Percentiles rank a stretch among this genome's conserved stretches.
phyloP scores from a whole-genome alignment of 1,284 basidiomycete species.

The Cryptococcus sp. region DNA sequence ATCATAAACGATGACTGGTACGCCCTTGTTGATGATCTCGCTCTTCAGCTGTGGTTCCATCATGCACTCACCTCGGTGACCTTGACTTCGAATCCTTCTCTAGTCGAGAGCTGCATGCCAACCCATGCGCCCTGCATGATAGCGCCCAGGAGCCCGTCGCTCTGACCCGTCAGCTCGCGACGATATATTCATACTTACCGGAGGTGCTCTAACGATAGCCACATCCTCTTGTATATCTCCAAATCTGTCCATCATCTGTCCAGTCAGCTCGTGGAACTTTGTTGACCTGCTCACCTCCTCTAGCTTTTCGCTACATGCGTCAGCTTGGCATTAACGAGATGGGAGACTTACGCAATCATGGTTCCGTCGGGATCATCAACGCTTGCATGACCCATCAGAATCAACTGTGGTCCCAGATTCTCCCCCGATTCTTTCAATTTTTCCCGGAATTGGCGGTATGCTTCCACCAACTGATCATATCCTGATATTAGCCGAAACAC shows the following conservation, averaged over 20 bases:
- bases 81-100: slow-evolving; percentile 89
- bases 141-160: slow-evolving; percentile 38
- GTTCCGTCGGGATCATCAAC: slow-evolving; percentile 55
- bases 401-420: slow-evolving; percentile 60
- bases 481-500: slow-evolving; percentile 11
- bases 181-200: slow-evolving; percentile 13
- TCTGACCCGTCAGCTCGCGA: slow-evolving; percentile 5
- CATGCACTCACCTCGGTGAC: slow-evolving; percentile 62
- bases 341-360: slow-evolving; percentile 60
- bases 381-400: slow-evolving; percentile 80
- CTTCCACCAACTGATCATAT: slow-evolving; percentile 53
- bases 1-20: slow-evolving; percentile 70
- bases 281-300: slow-evolving; percentile 50
- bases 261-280: background rate
- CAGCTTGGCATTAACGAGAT: background rate
- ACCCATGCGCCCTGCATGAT: slow-evolving; percentile 46
- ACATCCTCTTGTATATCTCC: slow-evolving; percentile 33
- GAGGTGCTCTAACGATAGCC: slow-evolving; percentile 43
- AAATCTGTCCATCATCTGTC: slow-evolving; percentile 35
- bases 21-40: slow-evolving; percentile 69
- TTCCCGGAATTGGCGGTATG: slow-evolving; percentile 70
- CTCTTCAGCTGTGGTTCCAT: background rate
- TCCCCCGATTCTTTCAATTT: slow-evolving; percentile 51
- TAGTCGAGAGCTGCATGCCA: slow-evolving; percentile 47
- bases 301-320: slow-evolving; percentile 55